Percentiles rank a stretch among this genome's conserved stretches.
Evolutionary conservation across 2,329 filamentous ascomycete genomes (phyloP).

Genomic region (Penicillium olsonii): DNA sequence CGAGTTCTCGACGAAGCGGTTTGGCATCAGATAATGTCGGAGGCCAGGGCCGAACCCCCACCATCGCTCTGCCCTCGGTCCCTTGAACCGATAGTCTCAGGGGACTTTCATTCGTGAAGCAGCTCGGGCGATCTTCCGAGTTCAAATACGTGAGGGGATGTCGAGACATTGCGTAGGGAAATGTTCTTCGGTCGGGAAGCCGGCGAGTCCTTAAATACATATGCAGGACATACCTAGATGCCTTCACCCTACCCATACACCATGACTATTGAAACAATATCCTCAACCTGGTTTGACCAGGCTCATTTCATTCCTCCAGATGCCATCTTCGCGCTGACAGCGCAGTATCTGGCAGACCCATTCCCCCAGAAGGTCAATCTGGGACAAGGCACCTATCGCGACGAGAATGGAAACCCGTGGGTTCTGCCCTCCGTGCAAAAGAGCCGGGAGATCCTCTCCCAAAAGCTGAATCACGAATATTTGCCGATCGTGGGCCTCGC

Average conservation of each 20-base stretch:
- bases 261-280: background rate
- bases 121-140: background rate
- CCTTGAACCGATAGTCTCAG: background rate
- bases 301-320: conserved; percentile 16
- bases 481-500: conserved; percentile 85
- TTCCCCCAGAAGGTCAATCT: conserved; percentile 36
- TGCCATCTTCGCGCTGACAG: conserved; percentile 27
- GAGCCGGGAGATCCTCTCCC: conserved; percentile 35
- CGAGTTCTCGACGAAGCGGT: background rate
- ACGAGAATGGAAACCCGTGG: conserved; percentile 38
- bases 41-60: conserved; percentile 1
- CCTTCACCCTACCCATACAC: too few species aligned
- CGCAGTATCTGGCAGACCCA: conserved; percentile 19
- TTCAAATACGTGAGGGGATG: background rate
- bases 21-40: background rate
- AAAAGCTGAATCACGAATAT: conserved; percentile 92
- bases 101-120: background rate
- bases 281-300: conserved; percentile 12
- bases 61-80: background rate
- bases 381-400: conserved; percentile 37
- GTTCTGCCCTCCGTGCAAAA: conserved; percentile 33
- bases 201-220: background rate
- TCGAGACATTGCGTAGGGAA: too few species aligned
- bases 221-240: too few species aligned
- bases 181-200: background rate